These are phyloP conservation scores for Globisporangium spiculum DNA, from an alignment of 352 stramenopile species.

Conservation along the genomic window DNA sequence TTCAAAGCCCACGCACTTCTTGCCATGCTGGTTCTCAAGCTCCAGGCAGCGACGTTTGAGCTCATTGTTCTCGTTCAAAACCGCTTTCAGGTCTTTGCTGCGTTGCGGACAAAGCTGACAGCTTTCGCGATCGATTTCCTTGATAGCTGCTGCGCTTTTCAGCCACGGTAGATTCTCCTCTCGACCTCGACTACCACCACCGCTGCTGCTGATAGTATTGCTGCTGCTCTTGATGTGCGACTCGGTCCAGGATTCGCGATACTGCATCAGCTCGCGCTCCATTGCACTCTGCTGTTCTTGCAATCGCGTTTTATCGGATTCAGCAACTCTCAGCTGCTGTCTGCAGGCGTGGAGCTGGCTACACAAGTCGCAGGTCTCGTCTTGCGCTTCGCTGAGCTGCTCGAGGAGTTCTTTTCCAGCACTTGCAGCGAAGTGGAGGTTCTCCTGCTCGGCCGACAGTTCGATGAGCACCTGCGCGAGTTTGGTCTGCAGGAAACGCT, in stretches of 20 bases:
- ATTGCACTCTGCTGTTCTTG: conserved; percentile 26
- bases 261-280: conserved; percentile 18
- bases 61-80: conserved; percentile 21
- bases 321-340: conserved; percentile 16
- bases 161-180: not conserved
- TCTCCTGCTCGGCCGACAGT: conserved; percentile 40
- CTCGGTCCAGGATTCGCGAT: conserved; percentile 6
- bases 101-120: conserved; percentile 18
- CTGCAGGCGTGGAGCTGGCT: conserved; percentile 28
- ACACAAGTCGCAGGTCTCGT: conserved; percentile 25
- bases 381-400: conserved; percentile 28
- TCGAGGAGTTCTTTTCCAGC: conserved; percentile 50
- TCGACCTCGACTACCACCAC: not conserved
- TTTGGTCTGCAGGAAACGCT: conserved; percentile 31
- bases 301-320: conserved; percentile 25
- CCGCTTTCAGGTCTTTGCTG: conserved; percentile 2
- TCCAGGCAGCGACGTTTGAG: conserved; percentile 46
- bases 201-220: not conserved
- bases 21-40: conserved; percentile 30
- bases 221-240: not conserved
- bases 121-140: not conserved
- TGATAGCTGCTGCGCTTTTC: not conserved
- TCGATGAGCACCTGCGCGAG: conserved; percentile 41
- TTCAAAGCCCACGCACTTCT: conserved; percentile 23
- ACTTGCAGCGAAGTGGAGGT: conserved; percentile 43